A percentile compares a stretch with the other conserved stretches of the same genome.
These are phyloP conservation scores for Leccinum variicolor DNA, from an alignment of 768 basidiomycete species.

Conservation along the genomic window DNA sequence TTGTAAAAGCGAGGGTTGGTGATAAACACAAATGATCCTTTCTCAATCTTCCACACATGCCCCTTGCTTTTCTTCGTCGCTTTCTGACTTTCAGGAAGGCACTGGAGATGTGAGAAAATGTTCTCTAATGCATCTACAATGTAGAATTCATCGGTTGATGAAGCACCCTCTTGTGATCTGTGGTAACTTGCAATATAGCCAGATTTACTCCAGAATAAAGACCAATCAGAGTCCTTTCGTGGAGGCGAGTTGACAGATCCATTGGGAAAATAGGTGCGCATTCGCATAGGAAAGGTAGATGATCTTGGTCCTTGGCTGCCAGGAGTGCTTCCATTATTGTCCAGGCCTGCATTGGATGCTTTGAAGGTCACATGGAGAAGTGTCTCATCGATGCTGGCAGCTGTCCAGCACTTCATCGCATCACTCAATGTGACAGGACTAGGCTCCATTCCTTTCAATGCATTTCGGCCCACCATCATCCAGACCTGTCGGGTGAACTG, in stretches of 20 bases:
- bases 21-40: not conserved
- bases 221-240: not conserved
- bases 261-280: conserved; percentile 2
- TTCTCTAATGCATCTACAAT: not conserved
- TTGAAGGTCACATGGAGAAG: not conserved
- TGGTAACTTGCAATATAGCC: conserved; percentile 7
- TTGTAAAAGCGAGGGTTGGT: not conserved
- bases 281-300: not conserved
- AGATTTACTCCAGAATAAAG: not conserved
- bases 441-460: not conserved
- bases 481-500: not conserved
- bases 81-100: conserved; percentile 7
- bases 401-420: conserved; percentile 9
- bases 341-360: conserved; percentile 3
- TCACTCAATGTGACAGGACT: not conserved
- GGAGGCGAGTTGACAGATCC: no score
- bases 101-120: conserved; percentile 1
- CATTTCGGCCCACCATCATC: not conserved
- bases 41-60: not conserved
- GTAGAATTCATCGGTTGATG: not conserved
- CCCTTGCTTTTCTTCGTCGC: conserved; percentile 4
- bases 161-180: not conserved
- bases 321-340: not conserved
- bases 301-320: conserved; percentile 1
- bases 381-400: not conserved